Evolutionary conservation across 495 filamentous ascomycete species (phyloP), one percentile per base, ranked within the genome.

Genomic region (Bacidia gigantensis): DNA sequence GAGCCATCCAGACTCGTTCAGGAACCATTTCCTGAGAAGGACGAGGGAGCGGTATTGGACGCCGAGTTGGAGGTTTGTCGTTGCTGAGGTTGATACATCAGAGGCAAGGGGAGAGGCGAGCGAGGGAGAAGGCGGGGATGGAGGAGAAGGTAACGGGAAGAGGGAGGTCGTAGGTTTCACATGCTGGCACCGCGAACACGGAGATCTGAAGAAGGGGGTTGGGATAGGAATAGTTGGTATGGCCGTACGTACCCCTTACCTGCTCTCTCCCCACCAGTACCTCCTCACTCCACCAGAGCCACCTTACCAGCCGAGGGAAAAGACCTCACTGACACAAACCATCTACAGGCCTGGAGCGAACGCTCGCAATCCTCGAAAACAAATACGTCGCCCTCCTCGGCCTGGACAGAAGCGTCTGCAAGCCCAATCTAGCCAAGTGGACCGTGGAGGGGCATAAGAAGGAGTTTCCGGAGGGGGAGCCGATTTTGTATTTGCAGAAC

Each of bases 171-270:
- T 49, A 26, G 44, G 45, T 11, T 54, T 40, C 22, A 18, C 45
- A 22, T 25, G 26, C 44, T 54, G 45, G 52, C 18, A 26, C 14
- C 21, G 52, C n/a, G 2, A 21, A 54, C 43, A 14, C 52, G 39
- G 20, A 11, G 46, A 23, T 23, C 18, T n/a, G n/a, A n/a, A n/a
- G n/a, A n/a, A n/a, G n/a, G n/a, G n/a, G n/a, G n/a, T n/a, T n/a
- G n/a, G n/a, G 2, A n/a, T 3, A 51, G 21, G 11, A 12, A 51
- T 14, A 43, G 14, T 3, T 23, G 2, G 35, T 17, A 17, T 3
- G 35, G n/a, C 5, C 22, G 21, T 43, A 24, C 20, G 38, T 9
- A n/a, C n/a, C n/a, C n/a, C 1, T 0, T 0, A 21, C 11, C 12
- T n/a, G 35, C 35, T 40, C 10, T 21, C 1, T 26, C 3, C 2